Evolutionary conservation across 1,139 yeast genomes (phyloP).

Genomic region (Debaryomyces psychrophilus): DNA sequence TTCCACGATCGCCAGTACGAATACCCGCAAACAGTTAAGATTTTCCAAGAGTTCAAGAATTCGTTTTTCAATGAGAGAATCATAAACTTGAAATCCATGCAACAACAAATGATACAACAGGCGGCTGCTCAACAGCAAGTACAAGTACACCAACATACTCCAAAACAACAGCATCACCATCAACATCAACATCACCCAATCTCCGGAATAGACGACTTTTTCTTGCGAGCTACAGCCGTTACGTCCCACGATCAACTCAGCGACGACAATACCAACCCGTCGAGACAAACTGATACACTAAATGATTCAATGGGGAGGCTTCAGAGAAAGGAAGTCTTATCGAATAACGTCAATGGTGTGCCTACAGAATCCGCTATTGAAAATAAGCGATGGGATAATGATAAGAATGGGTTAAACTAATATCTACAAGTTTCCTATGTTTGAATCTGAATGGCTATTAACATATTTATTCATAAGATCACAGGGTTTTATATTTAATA

Average conservation of each 20-base stretch:
- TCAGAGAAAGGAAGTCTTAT: slow-evolving; percentile 8
- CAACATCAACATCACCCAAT: slow-evolving; percentile 20
- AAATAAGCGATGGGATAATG: slow-evolving; percentile 12
- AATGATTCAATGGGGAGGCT: slow-evolving; percentile 10
- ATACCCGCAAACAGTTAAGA: slow-evolving; percentile 51
- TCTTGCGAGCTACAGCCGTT: slow-evolving; percentile 25
- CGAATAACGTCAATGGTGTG: slow-evolving; percentile 10
- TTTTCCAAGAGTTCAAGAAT: slow-evolving; percentile 54
- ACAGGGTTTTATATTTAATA: not conserved
- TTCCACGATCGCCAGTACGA: slow-evolving; percentile 48
- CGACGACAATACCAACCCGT: slow-evolving; percentile 7
- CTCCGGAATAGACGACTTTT: slow-evolving; percentile 40
- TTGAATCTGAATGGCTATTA: not conserved
- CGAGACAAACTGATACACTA: slow-evolving; percentile 7
- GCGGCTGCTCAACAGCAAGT: slow-evolving; percentile 18
- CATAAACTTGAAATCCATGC: slow-evolving; percentile 34
- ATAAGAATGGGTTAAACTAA: slow-evolving; percentile 9
- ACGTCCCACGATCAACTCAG: slow-evolving; percentile 11
- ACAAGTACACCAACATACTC: slow-evolving; percentile 17
- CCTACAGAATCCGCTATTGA: slow-evolving; percentile 6
- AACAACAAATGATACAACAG: slow-evolving; percentile 25
- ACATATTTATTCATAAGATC: not conserved
- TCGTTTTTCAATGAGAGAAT: slow-evolving; percentile 55
- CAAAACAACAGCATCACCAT: slow-evolving; percentile 17
- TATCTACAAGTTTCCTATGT: not conserved